Base-by-base conservation (phyloP, 345 rosid species). In the Gossypium thurberi region DNA sequence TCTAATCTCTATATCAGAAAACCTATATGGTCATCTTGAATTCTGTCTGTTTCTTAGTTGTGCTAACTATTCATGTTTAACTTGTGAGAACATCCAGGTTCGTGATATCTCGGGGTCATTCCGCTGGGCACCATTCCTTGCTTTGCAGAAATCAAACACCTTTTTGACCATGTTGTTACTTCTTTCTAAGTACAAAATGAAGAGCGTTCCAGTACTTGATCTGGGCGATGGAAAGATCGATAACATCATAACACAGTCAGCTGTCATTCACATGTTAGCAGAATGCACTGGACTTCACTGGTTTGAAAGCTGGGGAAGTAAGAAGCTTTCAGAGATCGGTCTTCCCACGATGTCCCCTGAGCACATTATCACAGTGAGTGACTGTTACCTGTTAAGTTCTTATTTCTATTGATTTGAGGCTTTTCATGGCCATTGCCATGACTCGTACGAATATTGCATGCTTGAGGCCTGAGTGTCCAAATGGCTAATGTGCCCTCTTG, bases 91-190 rank as follows among this genome's bases (percentile, higher is more conserved):
- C 68, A 79, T 75, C 74, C 87, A 96, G 99, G 99, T 93, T 58
- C 82, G 86, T 14, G 99, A 96, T 66, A 96, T 96, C 62, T 89
- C 92, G 47, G 99, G 98, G 55, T 88, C 98, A 65, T 96, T 93
- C 83, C 87, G 97, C 60, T 96, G 98, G 99, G 98, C 98, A 21
- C 99, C 99, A 1, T 96, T 96, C 84, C 95, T 96, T 65, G 99
- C 98, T 50, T 79, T 96, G 77, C 99, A 91, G 81, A 88, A 85
- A 67, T 88, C 91, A 1, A 92, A 96, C 88, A 87, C 98, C 73
- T 96, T 93, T 74, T 77, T 96, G 83, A 96, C 99, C 55, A 96
- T 96, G 99, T 78, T 96, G 48, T 78, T 96, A 65, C 81, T 96
- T 80, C 98, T 96, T 44, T 96, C 99, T 2, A 96, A 91, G 76